phyloP scores from a whole-genome alignment of 2,329 filamentous ascomycete species.

The Rutstroemia sp. region DNA sequence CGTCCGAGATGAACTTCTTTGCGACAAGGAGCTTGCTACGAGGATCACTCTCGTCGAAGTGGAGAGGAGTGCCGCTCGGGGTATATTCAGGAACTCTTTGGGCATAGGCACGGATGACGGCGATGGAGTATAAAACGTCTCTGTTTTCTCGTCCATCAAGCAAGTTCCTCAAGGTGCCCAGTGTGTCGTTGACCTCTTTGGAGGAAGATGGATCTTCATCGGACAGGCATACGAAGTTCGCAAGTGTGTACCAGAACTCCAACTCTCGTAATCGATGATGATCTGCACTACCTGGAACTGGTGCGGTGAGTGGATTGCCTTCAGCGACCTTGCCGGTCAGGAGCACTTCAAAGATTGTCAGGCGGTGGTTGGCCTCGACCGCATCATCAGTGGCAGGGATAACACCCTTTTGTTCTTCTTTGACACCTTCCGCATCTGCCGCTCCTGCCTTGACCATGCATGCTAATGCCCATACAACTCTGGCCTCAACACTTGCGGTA shows the following conservation, averaged over 20 bases:
- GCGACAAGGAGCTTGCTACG: constrained; percentile 62
- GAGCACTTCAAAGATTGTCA: constrained; percentile 70
- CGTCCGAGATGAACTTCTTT: constrained; percentile 60
- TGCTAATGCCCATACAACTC: constrained; percentile 54
- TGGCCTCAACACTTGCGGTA: constrained; percentile 48
- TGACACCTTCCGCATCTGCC: constrained; percentile 26
- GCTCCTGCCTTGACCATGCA: constrained; percentile 32
- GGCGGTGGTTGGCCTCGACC: constrained; percentile 58
- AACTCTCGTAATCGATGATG: constrained; percentile 54
- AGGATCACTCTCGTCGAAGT: constrained; percentile 59
- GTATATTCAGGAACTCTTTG: constrained; percentile 55
- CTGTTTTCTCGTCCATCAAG: constrained; percentile 79
- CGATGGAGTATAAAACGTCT: constrained; percentile 85
- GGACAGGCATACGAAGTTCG: constrained; percentile 59
- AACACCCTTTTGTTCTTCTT: constrained; percentile 28
- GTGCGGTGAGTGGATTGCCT: constrained; percentile 48
- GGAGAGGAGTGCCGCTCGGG: constrained; percentile 47
- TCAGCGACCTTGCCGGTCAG: constrained; percentile 63
- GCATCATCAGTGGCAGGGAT: constrained; percentile 51
- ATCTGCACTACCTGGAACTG: constrained; percentile 41
- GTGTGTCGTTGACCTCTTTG: constrained; percentile 56
- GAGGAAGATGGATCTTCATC: constrained; percentile 50
- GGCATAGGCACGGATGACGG: constrained; percentile 68
- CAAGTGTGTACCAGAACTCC: constrained; percentile 78
- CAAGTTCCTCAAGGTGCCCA: constrained; percentile 59